Conservation (phyloP, 2,329 filamentous ascomycete genomes). For the Neophaeococcomyces aloes region DNA sequence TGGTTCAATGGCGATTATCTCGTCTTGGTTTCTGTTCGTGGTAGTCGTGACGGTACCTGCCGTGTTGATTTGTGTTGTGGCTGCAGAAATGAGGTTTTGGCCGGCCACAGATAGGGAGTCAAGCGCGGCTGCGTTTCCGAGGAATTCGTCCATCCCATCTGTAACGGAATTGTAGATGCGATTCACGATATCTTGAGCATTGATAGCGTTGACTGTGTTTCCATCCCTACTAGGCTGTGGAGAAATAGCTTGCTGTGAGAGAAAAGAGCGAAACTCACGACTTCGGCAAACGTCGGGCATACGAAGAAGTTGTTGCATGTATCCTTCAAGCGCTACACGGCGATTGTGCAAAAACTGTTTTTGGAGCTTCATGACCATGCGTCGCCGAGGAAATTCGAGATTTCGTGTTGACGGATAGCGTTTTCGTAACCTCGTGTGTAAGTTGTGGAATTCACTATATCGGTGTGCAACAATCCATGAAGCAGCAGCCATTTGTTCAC, state of each 20-base stretch:
- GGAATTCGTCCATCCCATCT: constrained; percentile 94
- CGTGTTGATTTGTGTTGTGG: constrained; percentile 40
- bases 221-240: constrained; percentile 45
- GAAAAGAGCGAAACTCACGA: constrained; percentile 79
- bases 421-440: constrained; percentile 77
- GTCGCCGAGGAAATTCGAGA: constrained; percentile 81
- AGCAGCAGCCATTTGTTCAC: constrained; percentile 93
- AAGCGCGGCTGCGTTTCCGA: constrained; percentile 89
- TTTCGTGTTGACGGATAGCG: constrained; percentile 79
- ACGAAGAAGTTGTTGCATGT: constrained; percentile 68
- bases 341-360: constrained; percentile 91
- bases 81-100: constrained; percentile 59
- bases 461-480: constrained; percentile 85
- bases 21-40: not conserved
- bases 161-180: constrained; percentile 93
- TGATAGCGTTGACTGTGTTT: constrained; percentile 48
- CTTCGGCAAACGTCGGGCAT: constrained; percentile 91
- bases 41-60: constrained; percentile 13
- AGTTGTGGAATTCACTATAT: constrained; percentile 93
- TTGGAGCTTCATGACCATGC: constrained; percentile 93
- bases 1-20: constrained; percentile 30
- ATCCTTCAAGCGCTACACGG: constrained; percentile 70
- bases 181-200: constrained; percentile 72
- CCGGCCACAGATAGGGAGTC: constrained; percentile 89
- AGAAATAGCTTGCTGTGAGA: constrained; percentile 75